Percentiles rank a stretch among this genome's conserved stretches.
Conservation (phyloP, 2,329 filamentous ascomycete species). For the Penicillium sp. region DNA sequence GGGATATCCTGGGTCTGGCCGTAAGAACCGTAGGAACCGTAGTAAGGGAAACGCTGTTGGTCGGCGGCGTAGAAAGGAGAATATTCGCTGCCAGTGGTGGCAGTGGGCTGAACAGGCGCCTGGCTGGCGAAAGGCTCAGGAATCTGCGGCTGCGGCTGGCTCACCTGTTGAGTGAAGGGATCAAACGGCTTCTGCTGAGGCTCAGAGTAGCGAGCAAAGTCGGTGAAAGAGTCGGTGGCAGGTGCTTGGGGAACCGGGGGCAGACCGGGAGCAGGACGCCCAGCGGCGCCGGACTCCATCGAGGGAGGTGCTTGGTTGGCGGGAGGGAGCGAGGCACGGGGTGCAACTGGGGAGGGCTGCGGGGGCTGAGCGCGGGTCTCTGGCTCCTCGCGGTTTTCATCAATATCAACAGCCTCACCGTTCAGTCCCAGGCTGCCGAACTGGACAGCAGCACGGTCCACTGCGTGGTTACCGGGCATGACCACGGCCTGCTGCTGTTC, state of each 20-base stretch:
- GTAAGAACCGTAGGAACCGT: slow-evolving; percentile 61
- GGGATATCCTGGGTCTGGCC: slow-evolving; percentile 69
- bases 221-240: slow-evolving; percentile 46
- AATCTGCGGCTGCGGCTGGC: slow-evolving; percentile 58
- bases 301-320: slow-evolving; percentile 38
- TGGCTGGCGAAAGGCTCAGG: slow-evolving; percentile 56
- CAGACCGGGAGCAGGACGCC: slow-evolving; percentile 59
- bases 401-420: slow-evolving; percentile 69
- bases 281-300: slow-evolving; percentile 44
- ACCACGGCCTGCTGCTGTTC: slow-evolving; percentile 97
- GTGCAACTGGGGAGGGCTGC: slow-evolving; percentile 83
- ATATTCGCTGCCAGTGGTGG: slow-evolving; percentile 66
- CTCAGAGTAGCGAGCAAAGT: slow-evolving; percentile 54
- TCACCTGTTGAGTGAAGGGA: slow-evolving; percentile 73
- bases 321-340: slow-evolving; percentile 82
- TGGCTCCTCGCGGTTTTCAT: slow-evolving; percentile 89
- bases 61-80: slow-evolving; percentile 80
- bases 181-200: slow-evolving; percentile 76
- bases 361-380: slow-evolving; percentile 92
- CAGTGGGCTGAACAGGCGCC: slow-evolving; percentile 56
- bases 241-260: slow-evolving; percentile 58
- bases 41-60: slow-evolving; percentile 70
- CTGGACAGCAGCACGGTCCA: slow-evolving; percentile 88
- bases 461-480: slow-evolving; percentile 94
- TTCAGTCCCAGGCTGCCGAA: slow-evolving; percentile 94